Conservation (phyloP, 257 asterid species). For the Misopates orontium region DNA sequence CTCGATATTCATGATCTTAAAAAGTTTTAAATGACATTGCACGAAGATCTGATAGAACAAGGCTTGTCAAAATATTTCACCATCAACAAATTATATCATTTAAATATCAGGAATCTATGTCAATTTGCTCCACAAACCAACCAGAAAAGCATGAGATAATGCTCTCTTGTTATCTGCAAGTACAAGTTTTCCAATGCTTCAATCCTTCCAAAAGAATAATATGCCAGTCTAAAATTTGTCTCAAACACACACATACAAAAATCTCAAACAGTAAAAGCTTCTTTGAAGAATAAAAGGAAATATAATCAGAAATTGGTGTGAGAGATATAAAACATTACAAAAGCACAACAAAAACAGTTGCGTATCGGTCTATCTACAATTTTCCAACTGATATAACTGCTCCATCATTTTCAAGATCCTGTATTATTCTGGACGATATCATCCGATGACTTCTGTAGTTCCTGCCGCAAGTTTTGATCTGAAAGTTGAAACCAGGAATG, state of each 20-base stretch:
- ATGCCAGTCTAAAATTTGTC: constrained; percentile 10
- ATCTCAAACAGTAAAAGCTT: constrained; percentile 7
- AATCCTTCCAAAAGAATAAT: constrained; percentile 10
- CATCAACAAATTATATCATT: too few relatives aligned
- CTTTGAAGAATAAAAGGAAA: constrained; percentile 17
- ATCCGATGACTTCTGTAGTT: background rate
- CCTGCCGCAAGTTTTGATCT: constrained; percentile 21
- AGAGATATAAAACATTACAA: constrained; percentile 11
- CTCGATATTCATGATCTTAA: too few relatives aligned
- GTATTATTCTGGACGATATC: constrained; percentile 22
- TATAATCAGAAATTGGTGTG: background rate
- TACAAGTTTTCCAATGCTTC: too few relatives aligned
- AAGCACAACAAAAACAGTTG: constrained; percentile 17
- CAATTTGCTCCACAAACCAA: background rate
- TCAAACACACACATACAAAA: constrained; percentile 18
- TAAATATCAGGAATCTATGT: background rate
- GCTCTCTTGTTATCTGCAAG: too few relatives aligned
- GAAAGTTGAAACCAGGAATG: constrained; percentile 7
- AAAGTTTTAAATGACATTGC: too few relatives aligned
- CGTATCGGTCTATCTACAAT: constrained; percentile 34
- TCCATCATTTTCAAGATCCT: constrained; percentile 31
- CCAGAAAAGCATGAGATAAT: background rate
- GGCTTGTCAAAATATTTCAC: too few relatives aligned
- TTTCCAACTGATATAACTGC: constrained; percentile 22
- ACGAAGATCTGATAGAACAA: too few relatives aligned